phyloP scores from a whole-genome alignment of 2,329 filamentous ascomycete genomes.

The Penicillium sp. region DNA sequence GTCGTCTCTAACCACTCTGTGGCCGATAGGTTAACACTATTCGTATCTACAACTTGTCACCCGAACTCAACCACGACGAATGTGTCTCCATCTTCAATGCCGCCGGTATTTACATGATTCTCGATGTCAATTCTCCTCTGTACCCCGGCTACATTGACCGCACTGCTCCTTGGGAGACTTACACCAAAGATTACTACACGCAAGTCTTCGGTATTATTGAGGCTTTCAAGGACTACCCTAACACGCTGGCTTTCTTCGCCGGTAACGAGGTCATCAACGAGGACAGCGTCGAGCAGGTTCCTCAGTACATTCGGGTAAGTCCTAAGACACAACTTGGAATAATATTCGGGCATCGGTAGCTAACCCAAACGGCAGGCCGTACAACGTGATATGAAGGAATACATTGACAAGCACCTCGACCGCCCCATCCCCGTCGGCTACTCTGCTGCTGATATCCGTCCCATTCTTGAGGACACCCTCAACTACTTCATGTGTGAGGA shows the following conservation, averaged over 20 bases:
- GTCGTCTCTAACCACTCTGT: slow-evolving; percentile 1
- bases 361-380: slow-evolving; percentile 51
- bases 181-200: slow-evolving; percentile 60
- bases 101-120: slow-evolving; percentile 68
- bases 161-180: slow-evolving; percentile 58
- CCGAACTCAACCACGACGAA: slow-evolving; percentile 63
- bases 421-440: slow-evolving; percentile 70
- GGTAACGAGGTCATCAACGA: slow-evolving; percentile 73
- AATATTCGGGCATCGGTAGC: neutral
- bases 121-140: slow-evolving; percentile 69
- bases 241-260: slow-evolving; percentile 69
- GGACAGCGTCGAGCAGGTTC: slow-evolving; percentile 57
- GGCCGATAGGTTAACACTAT: slow-evolving; percentile 61
- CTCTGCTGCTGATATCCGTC: slow-evolving; percentile 67
- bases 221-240: slow-evolving; percentile 69
- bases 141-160: slow-evolving; percentile 62
- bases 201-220: slow-evolving; percentile 68
- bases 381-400: slow-evolving; percentile 70
- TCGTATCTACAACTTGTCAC: slow-evolving; percentile 68
- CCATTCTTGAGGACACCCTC: slow-evolving; percentile 64
- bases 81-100: slow-evolving; percentile 69
- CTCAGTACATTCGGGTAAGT: slow-evolving; percentile 61
- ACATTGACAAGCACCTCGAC: slow-evolving; percentile 63
- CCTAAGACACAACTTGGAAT: neutral
- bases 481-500: slow-evolving; percentile 65